Evolutionary conservation across 805 yeast species (phyloP).

Genomic region (Metschnikowia hibisci): DNA sequence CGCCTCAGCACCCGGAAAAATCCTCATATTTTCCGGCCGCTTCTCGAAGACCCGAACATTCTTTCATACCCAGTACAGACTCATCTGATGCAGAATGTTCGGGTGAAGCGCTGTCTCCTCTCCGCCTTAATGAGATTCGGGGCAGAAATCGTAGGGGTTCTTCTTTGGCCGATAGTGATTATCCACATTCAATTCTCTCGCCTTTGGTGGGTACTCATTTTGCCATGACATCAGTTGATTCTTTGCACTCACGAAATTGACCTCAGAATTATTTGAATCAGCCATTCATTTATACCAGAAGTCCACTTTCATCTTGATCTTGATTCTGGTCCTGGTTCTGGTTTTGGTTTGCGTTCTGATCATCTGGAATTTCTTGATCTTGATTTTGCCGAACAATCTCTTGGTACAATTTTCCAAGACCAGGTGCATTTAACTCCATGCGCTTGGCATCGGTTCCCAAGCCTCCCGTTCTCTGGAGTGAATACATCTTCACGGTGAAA

Average conservation of each 20-base stretch:
- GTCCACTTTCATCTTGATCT: too few relatives aligned
- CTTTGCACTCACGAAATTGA: not conserved
- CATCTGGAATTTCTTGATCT: not conserved
- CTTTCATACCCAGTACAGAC: not conserved
- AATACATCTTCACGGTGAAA: constrained; percentile 36
- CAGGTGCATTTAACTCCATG: constrained; percentile 32
- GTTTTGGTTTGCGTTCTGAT: too few relatives aligned
- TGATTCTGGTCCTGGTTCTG: too few relatives aligned
- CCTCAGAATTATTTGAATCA: too few relatives aligned
- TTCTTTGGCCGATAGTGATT: constrained; percentile 3
- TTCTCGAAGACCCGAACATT: not conserved
- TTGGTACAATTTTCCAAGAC: constrained; percentile 30
- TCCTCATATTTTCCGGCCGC: not conserved
- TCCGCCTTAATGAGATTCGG: not conserved
- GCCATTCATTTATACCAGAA: too few relatives aligned
- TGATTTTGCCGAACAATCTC: constrained; percentile 10
- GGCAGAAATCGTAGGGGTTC: constrained; percentile 3
- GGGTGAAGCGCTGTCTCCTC: not conserved
- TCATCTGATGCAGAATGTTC: constrained; percentile 2
- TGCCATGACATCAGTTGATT: constrained; percentile 1
- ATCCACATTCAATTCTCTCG: not conserved
- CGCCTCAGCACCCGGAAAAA: not conserved
- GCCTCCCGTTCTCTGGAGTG: constrained; percentile 32
- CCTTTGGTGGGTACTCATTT: not conserved
- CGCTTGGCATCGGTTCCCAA: constrained; percentile 28